Conservation (phyloP, 179 eudicot species). For the Sideroxylon spinosum region DNA sequence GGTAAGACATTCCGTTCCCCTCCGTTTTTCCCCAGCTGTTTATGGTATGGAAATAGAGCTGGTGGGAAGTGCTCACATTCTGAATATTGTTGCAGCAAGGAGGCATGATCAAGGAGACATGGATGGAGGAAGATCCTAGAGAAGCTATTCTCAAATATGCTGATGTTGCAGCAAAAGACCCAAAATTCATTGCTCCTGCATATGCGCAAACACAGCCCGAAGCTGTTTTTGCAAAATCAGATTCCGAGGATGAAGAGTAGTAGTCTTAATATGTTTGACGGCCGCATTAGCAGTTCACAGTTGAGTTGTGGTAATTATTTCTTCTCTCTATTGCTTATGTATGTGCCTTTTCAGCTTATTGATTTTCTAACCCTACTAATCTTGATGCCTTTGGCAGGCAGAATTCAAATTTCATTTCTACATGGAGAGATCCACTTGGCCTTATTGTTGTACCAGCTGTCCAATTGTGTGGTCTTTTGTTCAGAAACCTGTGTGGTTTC, state of each 20-base stretch:
- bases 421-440: not conserved
- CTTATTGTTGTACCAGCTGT: not conserved
- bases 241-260: slow-evolving; percentile 77
- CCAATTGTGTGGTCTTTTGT: not conserved
- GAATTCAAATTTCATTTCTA: not conserved
- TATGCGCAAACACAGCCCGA: slow-evolving; percentile 87
- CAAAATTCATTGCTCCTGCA: slow-evolving; percentile 91
- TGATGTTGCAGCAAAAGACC: slow-evolving; percentile 87
- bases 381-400: not conserved
- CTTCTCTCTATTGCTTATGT: not conserved
- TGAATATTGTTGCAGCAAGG: slow-evolving; percentile 71
- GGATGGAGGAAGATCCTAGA: slow-evolving; percentile 99
- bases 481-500: not conserved
- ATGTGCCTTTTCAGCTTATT: not conserved
- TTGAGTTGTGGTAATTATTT: not conserved
- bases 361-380: not conserved
- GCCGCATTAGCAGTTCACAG: not conserved
- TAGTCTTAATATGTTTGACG: slow-evolving; percentile 12
- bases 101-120: slow-evolving; percentile 91
- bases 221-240: slow-evolving; percentile 72
- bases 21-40: not conserved
- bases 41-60: not conserved
- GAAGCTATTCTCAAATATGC: slow-evolving; percentile 95
- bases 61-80: not conserved
- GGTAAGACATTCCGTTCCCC: slow-evolving; percentile 38